Evolutionary conservation across 257 asterid species (phyloP).

Genomic region (Perilla frutescens): DNA sequence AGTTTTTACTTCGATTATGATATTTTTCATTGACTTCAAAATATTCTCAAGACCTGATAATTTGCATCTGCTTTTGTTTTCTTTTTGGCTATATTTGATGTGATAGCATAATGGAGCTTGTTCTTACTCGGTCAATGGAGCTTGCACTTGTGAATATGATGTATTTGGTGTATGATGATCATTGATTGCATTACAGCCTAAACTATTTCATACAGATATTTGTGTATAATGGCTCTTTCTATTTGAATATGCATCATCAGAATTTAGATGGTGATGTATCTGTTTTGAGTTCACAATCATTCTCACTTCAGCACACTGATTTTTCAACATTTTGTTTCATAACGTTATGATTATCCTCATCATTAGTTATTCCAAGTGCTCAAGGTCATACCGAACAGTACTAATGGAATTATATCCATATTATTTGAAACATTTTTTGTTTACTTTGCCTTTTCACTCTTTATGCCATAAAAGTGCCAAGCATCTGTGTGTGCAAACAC

Average conservation of each 20-base stretch:
- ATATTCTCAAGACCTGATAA: constrained; percentile 15
- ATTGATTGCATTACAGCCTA: constrained; percentile 3
- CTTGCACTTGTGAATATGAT: background rate
- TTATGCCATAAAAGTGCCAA: constrained; percentile 1
- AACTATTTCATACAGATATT: background rate
- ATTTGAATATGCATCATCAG: constrained; percentile 5
- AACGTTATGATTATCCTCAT: background rate
- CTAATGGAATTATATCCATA: background rate
- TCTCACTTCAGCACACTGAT: background rate
- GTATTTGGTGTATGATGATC: background rate
- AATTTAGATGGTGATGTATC: background rate
- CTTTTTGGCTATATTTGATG: constrained; percentile 10
- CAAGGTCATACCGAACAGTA: background rate
- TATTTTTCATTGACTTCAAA: background rate
- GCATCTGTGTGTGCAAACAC: background rate
- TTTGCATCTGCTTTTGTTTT: background rate
- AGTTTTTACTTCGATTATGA: background rate
- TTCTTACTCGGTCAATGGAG: background rate
- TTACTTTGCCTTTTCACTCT: background rate
- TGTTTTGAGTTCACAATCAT: background rate
- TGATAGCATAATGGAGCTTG: constrained; percentile 4
- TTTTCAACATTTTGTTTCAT: constrained; percentile 5
- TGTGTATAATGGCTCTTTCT: constrained; percentile 14
- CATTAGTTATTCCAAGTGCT: constrained; percentile 13
- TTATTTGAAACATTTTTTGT: background rate